Conservation (phyloP, 352 stramenopile genomes). For the Globisporangium okanoganense region DNA sequence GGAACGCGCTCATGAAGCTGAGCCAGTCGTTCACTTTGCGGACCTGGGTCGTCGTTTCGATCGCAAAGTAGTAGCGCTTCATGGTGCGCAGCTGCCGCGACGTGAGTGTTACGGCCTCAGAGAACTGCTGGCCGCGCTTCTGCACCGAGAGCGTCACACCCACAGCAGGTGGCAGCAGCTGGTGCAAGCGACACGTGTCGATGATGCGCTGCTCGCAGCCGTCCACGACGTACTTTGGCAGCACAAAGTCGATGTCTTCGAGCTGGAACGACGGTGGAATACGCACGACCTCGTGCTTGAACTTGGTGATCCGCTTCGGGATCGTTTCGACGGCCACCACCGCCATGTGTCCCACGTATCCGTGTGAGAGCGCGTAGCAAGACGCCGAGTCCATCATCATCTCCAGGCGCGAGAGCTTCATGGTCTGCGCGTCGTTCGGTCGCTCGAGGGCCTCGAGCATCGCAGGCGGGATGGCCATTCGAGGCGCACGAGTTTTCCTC, state of each 20-base stretch:
- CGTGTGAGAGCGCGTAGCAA: too few relatives aligned
- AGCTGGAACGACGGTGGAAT: background rate
- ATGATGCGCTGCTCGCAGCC: conserved; percentile 1
- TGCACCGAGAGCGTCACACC: conserved; percentile 4
- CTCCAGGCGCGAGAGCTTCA: conserved; percentile 1
- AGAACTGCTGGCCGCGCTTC: background rate
- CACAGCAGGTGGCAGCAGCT: background rate
- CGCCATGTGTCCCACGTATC: too few relatives aligned
- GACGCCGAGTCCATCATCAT: background rate
- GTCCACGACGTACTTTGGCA: conserved; percentile 12
- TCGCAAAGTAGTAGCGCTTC: conserved; percentile 4
- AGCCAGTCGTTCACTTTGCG: background rate
- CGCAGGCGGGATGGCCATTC: background rate
- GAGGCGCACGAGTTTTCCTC: background rate
- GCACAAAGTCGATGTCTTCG: conserved; percentile 7
- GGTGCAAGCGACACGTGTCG: background rate
- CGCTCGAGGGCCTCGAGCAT: background rate
- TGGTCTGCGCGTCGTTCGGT: background rate
- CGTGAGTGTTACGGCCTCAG: background rate
- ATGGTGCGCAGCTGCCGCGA: conserved; percentile 5
- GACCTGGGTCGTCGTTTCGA: too few relatives aligned
- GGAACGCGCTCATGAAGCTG: background rate
- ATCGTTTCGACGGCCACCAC: background rate
- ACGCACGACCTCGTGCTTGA: conserved; percentile 8
- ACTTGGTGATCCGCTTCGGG: conserved; percentile 5